A percentile compares a stretch with the other conserved stretches of the same genome.
phyloP scores from a whole-genome alignment of 2,329 filamentous ascomycete species.

The Colletotrichum magnum region DNA sequence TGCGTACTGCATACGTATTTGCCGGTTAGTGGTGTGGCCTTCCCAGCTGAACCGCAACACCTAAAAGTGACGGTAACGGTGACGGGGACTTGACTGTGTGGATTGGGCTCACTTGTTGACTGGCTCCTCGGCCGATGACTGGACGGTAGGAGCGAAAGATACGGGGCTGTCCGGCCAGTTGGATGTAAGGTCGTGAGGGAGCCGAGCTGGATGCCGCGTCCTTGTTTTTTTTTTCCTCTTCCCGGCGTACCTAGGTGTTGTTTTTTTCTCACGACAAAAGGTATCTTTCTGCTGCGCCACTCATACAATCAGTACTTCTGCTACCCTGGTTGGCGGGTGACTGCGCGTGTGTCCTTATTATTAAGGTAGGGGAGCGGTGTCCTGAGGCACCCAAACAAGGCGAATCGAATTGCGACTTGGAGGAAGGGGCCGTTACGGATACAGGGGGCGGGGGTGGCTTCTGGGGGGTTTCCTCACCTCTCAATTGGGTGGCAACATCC shows the following conservation, averaged over 20 bases:
- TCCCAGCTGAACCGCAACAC: slow-evolving; percentile 22
- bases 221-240: slow-evolving; percentile 21
- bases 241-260: not conserved
- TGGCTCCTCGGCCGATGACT: slow-evolving; percentile 18
- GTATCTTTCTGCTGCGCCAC: slow-evolving; percentile 26
- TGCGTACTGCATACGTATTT: no score
- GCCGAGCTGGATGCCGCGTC: slow-evolving; percentile 32
- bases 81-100: slow-evolving; percentile 17
- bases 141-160: slow-evolving; percentile 23
- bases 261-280: not conserved
- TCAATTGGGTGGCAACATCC: slow-evolving; percentile 39
- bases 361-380: slow-evolving; percentile 25
- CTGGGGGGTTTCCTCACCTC: slow-evolving; percentile 32
- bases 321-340: slow-evolving; percentile 30
- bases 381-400: slow-evolving; percentile 39
- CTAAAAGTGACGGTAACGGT: slow-evolving; percentile 14
- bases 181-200: slow-evolving; percentile 25
- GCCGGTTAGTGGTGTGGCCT: slow-evolving; percentile 17
- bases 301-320: slow-evolving; percentile 30
- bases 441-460: slow-evolving; percentile 37
- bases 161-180: slow-evolving; percentile 32
- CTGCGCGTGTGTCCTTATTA: slow-evolving; percentile 33
- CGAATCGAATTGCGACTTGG: slow-evolving; percentile 35
- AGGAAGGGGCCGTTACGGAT: slow-evolving; percentile 40
- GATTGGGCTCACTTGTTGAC: slow-evolving; percentile 17